Conservation (phyloP, 345 rosid genomes). For the Lumnitzera racemosa region DNA sequence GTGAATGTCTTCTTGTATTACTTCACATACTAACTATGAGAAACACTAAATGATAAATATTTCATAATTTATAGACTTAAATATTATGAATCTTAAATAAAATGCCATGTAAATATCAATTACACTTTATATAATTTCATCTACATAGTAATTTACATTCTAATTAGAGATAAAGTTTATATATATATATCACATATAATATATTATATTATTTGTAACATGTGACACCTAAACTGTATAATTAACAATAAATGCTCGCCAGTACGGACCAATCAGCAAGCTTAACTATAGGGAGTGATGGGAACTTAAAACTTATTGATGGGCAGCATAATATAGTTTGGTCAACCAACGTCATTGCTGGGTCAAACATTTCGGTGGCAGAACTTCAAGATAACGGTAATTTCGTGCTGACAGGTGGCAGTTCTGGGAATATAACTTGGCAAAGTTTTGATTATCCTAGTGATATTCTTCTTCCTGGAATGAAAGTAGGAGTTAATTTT, state of each 20-base stretch:
- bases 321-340: conserved; percentile 9
- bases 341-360: conserved; percentile 11
- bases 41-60: too few species aligned
- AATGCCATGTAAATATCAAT: too few species aligned
- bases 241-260: conserved; percentile 1
- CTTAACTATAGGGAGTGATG: conserved; percentile 7
- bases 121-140: too few species aligned
- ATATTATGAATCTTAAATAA: too few species aligned
- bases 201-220: too few species aligned
- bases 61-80: too few species aligned
- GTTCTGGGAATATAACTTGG: conserved; percentile 12
- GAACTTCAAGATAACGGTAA: conserved; percentile 20
- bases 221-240: too few species aligned
- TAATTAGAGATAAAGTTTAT: too few species aligned
- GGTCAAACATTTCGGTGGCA: conserved; percentile 1
- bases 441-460: conserved; percentile 30
- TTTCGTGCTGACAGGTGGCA: conserved; percentile 14
- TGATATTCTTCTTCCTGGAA: conserved; percentile 25
- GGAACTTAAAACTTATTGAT: conserved; percentile 14
- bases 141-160: too few species aligned
- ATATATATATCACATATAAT: too few species aligned
- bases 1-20: too few species aligned
- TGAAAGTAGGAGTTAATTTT: conserved; percentile 28
- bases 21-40: too few species aligned
- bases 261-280: conserved; percentile 5